phyloP scores from a whole-genome alignment of 1,284 basidiomycete genomes.

The Stygiomarasmius scandens region DNA sequence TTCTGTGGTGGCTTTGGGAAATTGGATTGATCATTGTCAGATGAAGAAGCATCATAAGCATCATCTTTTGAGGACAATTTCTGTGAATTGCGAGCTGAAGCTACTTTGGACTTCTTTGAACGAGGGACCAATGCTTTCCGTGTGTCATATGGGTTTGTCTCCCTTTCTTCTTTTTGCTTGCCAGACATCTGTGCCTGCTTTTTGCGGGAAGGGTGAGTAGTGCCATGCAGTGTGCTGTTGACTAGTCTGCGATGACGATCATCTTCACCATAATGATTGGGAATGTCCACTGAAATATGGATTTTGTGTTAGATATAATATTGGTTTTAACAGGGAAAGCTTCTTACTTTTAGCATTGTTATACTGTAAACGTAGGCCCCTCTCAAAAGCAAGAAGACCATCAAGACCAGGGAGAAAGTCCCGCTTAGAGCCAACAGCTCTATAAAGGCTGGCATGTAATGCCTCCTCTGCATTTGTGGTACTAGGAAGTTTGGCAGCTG shows the following conservation, averaged over 20 bases:
- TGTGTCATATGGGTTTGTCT: not conserved
- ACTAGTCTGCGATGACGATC: not conserved
- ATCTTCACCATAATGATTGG: not conserved
- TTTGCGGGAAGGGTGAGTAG: not conserved
- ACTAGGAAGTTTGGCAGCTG: constrained; percentile 30
- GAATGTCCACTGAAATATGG: not conserved
- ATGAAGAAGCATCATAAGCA: too few species aligned
- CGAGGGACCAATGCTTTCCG: not conserved
- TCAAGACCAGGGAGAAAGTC: constrained; percentile 25
- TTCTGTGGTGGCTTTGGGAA: too few species aligned
- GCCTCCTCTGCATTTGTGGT: constrained; percentile 36
- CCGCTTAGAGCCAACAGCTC: constrained; percentile 13
- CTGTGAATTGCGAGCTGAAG: too few species aligned
- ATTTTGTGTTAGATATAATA: not conserved
- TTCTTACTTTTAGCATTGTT: not conserved
- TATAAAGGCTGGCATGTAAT: constrained; percentile 33
- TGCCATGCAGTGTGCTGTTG: not conserved
- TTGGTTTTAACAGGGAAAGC: not conserved
- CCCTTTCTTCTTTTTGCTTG: not conserved
- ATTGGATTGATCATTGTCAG: too few species aligned
- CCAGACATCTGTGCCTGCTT: not conserved
- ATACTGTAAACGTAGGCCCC: not conserved
- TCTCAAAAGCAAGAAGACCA: constrained; percentile 18
- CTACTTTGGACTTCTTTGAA: too few species aligned
- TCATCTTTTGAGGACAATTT: too few species aligned